These are phyloP conservation scores for Metschnikowia anglica DNA, from an alignment of 805 yeast species.

Conservation along the genomic window DNA sequence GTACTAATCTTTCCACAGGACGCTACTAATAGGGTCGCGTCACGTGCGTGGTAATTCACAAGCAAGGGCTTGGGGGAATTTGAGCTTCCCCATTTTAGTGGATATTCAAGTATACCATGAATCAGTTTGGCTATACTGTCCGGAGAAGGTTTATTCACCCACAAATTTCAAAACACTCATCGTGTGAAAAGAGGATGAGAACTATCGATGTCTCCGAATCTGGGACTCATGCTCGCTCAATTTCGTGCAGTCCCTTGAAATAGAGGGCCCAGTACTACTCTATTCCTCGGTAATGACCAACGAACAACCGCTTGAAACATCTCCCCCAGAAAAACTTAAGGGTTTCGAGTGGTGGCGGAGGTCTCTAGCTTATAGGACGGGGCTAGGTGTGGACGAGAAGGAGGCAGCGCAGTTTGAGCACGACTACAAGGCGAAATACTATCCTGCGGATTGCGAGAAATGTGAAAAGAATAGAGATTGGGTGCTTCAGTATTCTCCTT, in stretches of 20 bases:
- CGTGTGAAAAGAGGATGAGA: not conserved
- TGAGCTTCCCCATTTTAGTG: too few species aligned
- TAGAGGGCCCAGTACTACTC: not conserved
- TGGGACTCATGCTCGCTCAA: not conserved
- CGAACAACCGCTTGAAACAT: slow-evolving; percentile 19
- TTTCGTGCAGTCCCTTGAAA: not conserved
- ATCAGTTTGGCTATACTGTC: too few species aligned
- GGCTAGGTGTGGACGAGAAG: slow-evolving; percentile 57
- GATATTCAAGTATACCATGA: too few species aligned
- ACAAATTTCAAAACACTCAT: not conserved
- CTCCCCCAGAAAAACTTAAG: slow-evolving; percentile 30
- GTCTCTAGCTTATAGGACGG: slow-evolving; percentile 67
- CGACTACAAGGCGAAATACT: slow-evolving; percentile 48
- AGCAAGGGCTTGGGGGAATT: too few species aligned
- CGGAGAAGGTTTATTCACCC: too few species aligned
- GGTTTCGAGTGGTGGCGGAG: slow-evolving; percentile 86
- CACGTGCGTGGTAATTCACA: not conserved
- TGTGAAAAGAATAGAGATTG: slow-evolving; percentile 80
- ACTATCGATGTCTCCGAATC: not conserved
- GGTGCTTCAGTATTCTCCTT: slow-evolving; percentile 78
- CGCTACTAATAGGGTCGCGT: too few species aligned
- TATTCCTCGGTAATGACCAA: slow-evolving; percentile 3
- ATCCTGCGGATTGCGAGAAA: slow-evolving; percentile 54
- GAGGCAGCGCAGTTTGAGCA: slow-evolving; percentile 56
- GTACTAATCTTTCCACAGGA: too few species aligned